Base-by-base conservation (phyloP, 805 yeast genomes). In the Suhomyces xylopsoci region DNA sequence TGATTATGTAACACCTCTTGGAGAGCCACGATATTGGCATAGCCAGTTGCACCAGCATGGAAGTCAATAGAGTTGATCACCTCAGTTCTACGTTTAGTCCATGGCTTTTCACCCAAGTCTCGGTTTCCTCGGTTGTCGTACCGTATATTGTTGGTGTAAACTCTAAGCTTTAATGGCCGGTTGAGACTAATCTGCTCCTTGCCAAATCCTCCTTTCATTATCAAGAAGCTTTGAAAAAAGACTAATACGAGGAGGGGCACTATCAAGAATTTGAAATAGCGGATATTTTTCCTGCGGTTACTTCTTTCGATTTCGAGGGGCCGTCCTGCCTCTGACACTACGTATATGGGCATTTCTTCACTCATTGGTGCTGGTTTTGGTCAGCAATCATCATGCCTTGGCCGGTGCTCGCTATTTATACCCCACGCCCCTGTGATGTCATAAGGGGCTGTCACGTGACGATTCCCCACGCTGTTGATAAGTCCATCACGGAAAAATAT, bases 111-210 rank as follows among this genome's bases (percentile, higher is more conserved):
- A 14, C 72, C 73, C 6, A 61, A 55, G 41, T 60, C 73, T 0
- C 66, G 63, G 24, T 62, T 54, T 15, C 59, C 52, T 19, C 51
- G 56, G 57, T 76, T 76, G 53, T 77, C 82, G 52, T 62, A 76
- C 30, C 83, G 63, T 48, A 79, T 75, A 56, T 79, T 79, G 56
- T 79, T 74, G 20, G 79, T 71, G 58, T 78, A 79, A 3, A 64
- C 47, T 15, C 71, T 44, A n/a, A 56, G 45, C 12, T 50, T 51
- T 40, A 53, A 43, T 12, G 56, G 52, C n/a, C 41, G 19, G 28
- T 36, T 47, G 30, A 47, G 49, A 25, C 7, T 15, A 2, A 36
- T 5, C 15, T 47, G 43, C 1, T 36, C 49, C 14, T 22, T 24
- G 17, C 20, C 36, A 9, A 41, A 22, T 24, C 28, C 25, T 10